Percentiles rank a stretch among this genome's conserved stretches.
These are phyloP conservation scores for Lepiota brunneoincarnata DNA, from an alignment of 768 basidiomycete species.

Conservation along the genomic window DNA sequence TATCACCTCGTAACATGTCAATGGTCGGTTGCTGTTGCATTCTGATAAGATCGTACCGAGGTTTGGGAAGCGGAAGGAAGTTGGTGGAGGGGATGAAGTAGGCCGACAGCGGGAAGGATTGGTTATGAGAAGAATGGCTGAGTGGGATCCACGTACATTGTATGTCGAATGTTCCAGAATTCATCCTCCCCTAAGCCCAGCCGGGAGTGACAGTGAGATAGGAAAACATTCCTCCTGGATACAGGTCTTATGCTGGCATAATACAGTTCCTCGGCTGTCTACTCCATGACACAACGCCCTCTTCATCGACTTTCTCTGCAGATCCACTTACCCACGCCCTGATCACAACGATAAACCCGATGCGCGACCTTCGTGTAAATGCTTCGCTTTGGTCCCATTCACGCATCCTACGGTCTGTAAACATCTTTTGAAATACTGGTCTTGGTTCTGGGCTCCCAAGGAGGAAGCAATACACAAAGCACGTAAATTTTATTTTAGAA, in stretches of 20 bases:
- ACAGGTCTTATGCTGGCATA: slow-evolving; percentile 50
- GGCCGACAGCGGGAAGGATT: slow-evolving; percentile 47
- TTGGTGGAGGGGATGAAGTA: slow-evolving; percentile 60
- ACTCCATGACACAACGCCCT: slow-evolving; percentile 18
- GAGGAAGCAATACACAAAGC: slow-evolving; percentile 35
- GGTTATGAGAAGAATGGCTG: slow-evolving; percentile 25
- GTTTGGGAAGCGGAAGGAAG: slow-evolving; percentile 15
- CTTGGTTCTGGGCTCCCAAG: slow-evolving; percentile 43
- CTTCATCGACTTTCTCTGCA: not conserved
- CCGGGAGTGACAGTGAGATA: slow-evolving; percentile 22
- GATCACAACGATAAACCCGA: slow-evolving; percentile 63
- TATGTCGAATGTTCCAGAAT: slow-evolving; percentile 38
- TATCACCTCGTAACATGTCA: no score
- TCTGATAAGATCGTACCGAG: slow-evolving; percentile 28
- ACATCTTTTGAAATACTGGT: slow-evolving; percentile 50
- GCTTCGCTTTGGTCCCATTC: slow-evolving; percentile 72
- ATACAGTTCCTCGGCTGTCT: slow-evolving; percentile 41
- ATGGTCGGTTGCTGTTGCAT: slow-evolving; percentile 56
- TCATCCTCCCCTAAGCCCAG: not conserved
- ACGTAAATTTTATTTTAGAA: slow-evolving; percentile 55
- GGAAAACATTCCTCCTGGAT: slow-evolving; percentile 67
- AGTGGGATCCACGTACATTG: slow-evolving; percentile 64
- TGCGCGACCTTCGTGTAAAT: slow-evolving; percentile 59
- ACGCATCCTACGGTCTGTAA: slow-evolving; percentile 35
- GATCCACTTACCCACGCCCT: slow-evolving; percentile 31